These are phyloP conservation scores for Ophiostoma tasmaniense DNA, from an alignment of 2,329 filamentous ascomycete species.

Conservation along the genomic window DNA sequence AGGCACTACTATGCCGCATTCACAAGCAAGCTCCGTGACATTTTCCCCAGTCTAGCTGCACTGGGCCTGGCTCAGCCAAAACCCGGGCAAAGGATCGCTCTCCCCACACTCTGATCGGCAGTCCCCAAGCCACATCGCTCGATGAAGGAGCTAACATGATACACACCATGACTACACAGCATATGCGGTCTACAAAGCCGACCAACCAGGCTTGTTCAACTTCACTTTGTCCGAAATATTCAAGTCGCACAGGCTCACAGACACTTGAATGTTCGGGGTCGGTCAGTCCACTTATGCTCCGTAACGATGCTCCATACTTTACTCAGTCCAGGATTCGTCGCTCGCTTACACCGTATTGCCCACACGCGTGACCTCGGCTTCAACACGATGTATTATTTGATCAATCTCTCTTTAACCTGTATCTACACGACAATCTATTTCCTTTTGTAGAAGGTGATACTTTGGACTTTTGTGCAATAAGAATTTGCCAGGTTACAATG, in stretches of 20 bases:
- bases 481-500: too few relatives aligned
- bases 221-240: background rate
- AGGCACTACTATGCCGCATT: background rate
- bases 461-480: too few relatives aligned
- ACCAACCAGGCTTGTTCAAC: background rate
- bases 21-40: background rate
- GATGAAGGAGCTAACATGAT: background rate
- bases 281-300: background rate
- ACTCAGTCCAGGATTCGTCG: background rate
- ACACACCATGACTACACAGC: background rate
- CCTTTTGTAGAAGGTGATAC: background rate
- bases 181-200: background rate
- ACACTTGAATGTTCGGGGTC: background rate
- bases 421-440: background rate
- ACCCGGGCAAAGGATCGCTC: background rate
- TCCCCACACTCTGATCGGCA: slow-evolving; percentile 7
- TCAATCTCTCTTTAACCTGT: background rate
- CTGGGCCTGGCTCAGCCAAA: background rate
- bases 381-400: background rate
- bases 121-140: slow-evolving; percentile 3
- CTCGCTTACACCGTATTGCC: background rate
- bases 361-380: background rate
- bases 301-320: background rate
- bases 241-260: background rate
- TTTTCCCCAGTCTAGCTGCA: background rate